Evolutionary conservation across 2,329 filamentous ascomycete species (phyloP).

Genomic region (Escovopsis sp.): DNA sequence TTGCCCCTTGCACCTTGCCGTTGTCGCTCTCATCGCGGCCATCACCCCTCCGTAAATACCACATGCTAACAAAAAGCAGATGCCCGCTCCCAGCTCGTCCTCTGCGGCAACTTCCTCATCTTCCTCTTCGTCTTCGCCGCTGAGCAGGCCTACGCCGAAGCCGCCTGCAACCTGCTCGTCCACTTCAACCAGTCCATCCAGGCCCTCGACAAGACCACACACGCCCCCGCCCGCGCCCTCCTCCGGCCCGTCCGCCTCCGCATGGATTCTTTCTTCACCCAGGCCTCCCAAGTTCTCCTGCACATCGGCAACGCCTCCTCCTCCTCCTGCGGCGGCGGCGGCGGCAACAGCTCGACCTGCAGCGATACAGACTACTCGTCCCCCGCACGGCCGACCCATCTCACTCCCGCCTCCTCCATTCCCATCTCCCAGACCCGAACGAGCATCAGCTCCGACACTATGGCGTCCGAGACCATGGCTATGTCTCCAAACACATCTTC

Average conservation of each 20-base stretch:
- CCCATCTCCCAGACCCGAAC: too few relatives aligned
- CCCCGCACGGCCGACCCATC: too few relatives aligned
- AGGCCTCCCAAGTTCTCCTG: slow-evolving; percentile 16
- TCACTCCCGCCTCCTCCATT: too few relatives aligned
- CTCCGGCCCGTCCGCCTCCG: slow-evolving; percentile 21
- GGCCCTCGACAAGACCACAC: slow-evolving; percentile 16
- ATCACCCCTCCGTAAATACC: background rate
- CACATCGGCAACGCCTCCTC: slow-evolving; percentile 13
- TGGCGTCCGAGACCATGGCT: too few relatives aligned
- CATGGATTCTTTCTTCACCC: slow-evolving; percentile 25
- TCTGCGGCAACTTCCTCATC: slow-evolving; percentile 32
- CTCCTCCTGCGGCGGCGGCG: slow-evolving; percentile 16
- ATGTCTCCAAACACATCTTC: too few relatives aligned
- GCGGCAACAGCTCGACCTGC: slow-evolving; percentile 20
- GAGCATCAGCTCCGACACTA: too few relatives aligned
- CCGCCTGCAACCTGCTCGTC: slow-evolving; percentile 20
- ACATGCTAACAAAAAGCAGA: slow-evolving; percentile 7
- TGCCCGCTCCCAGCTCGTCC: slow-evolving; percentile 27
- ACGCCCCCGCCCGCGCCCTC: slow-evolving; percentile 16
- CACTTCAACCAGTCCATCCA: slow-evolving; percentile 23
- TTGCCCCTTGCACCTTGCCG: background rate
- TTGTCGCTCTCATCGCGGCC: too few relatives aligned
- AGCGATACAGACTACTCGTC: too few relatives aligned
- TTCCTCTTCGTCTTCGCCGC: slow-evolving; percentile 30
- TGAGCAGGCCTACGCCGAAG: slow-evolving; percentile 16